These are phyloP conservation scores for Scedosporium aurantiacum DNA, from an alignment of 2,329 filamentous ascomycete genomes.

Conservation along the genomic window DNA sequence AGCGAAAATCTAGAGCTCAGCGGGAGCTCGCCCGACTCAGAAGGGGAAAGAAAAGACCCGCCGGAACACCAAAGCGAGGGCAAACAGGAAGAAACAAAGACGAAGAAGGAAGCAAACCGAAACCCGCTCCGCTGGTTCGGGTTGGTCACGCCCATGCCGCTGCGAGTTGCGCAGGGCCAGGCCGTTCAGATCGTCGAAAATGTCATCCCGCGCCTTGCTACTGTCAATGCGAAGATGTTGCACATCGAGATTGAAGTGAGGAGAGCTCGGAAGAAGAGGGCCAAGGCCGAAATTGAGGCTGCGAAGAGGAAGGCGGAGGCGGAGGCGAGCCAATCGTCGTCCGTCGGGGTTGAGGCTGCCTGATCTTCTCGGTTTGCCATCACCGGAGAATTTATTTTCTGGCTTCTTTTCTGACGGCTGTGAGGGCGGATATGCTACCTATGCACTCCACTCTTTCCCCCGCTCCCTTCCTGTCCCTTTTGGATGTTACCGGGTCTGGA, in stretches of 20 bases:
- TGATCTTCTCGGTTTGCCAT: neutral
- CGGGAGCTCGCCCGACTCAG: neutral
- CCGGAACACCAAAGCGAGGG: neutral
- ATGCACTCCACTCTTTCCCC: neutral
- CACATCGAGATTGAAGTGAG: constrained; percentile 59
- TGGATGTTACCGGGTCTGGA: neutral
- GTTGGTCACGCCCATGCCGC: constrained; percentile 37
- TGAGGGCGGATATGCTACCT: neutral
- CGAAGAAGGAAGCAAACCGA: constrained; percentile 6
- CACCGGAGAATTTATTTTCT: neutral
- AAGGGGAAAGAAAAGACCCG: constrained; percentile 5
- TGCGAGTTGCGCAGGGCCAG: constrained; percentile 47
- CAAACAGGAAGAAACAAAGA: constrained; percentile 13
- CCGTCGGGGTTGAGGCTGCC: neutral
- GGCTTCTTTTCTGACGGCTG: neutral
- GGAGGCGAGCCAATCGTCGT: neutral
- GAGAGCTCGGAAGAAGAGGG: constrained; percentile 43
- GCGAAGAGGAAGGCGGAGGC: constrained; percentile 17
- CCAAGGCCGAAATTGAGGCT: constrained; percentile 30
- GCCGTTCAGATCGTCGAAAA: constrained; percentile 46
- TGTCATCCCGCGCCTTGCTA: constrained; percentile 45
- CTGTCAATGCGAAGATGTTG: constrained; percentile 49
- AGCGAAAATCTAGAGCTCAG: constrained; percentile 9
- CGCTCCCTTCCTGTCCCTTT: neutral
- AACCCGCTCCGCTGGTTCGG: constrained; percentile 53